phyloP scores from a whole-genome alignment of 176 grass and related monocot species.

The Themeda triandra region DNA sequence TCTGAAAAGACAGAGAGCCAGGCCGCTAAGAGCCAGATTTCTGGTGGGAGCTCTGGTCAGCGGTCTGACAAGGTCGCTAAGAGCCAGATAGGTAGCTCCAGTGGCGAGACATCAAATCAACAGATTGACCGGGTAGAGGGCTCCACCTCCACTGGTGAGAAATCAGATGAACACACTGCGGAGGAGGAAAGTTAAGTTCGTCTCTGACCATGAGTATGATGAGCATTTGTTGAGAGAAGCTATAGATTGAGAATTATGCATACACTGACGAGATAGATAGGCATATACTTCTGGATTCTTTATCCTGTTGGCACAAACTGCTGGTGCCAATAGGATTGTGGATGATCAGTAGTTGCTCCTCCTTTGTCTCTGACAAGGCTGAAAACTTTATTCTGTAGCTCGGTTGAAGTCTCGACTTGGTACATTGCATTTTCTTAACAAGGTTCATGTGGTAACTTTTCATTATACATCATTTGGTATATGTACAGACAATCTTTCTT shows the following conservation, averaged over 20 bases:
- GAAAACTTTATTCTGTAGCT: not conserved
- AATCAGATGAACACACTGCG: not conserved
- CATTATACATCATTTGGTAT: not conserved
- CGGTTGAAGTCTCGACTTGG: not conserved
- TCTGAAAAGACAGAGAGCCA: not conserved
- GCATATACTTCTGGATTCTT: not conserved
- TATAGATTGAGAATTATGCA: not conserved
- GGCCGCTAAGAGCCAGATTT: not conserved
- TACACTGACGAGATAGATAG: not conserved
- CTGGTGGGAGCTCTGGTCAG: too few species aligned
- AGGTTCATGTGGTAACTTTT: not conserved
- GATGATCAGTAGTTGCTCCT: not conserved
- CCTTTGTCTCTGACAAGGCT: not conserved
- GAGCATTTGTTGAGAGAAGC: not conserved
- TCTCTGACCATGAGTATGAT: not conserved
- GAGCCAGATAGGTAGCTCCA: not conserved
- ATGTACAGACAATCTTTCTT: not conserved
- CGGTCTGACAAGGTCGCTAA: too few species aligned
- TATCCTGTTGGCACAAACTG: not conserved
- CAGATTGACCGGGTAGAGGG: not conserved
- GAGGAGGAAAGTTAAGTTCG: not conserved
- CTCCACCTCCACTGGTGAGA: not conserved
- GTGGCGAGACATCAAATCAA: not conserved
- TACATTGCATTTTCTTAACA: not conserved
- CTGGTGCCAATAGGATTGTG: not conserved